Evolutionary conservation across 768 basidiomycete species (phyloP).

Genomic region (Lactarius deliciosus): DNA sequence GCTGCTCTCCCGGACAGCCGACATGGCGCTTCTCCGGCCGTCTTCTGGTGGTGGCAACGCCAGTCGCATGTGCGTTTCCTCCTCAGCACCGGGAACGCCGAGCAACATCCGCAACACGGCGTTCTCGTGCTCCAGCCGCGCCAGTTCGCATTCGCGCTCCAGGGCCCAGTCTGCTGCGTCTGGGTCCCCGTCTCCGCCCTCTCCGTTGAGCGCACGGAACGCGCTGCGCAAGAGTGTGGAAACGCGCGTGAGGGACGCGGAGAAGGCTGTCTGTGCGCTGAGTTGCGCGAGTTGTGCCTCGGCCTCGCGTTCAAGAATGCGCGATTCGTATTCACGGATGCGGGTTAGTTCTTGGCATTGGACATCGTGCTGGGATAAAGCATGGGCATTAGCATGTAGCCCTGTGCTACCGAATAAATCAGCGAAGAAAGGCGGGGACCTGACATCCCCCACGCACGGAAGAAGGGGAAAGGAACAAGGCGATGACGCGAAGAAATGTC

Average conservation of each 20-base stretch:
- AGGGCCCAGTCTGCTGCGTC: slow-evolving; percentile 68
- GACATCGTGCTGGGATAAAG: slow-evolving; percentile 68
- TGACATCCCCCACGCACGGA: background rate
- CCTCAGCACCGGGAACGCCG: slow-evolving; percentile 43
- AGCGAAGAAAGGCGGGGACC: background rate
- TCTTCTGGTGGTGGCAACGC: slow-evolving; percentile 21
- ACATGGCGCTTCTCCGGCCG: slow-evolving; percentile 29
- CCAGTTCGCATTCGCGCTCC: slow-evolving; percentile 89
- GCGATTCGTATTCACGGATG: slow-evolving; percentile 87
- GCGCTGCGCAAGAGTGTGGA: slow-evolving; percentile 68
- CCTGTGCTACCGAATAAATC: background rate
- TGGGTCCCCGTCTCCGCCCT: slow-evolving; percentile 40
- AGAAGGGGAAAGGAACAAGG: background rate
- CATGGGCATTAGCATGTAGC: slow-evolving; percentile 5
- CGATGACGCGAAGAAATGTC: background rate
- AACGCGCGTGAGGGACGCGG: slow-evolving; percentile 65
- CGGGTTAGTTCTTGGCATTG: slow-evolving; percentile 90
- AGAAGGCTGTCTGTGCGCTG: slow-evolving; percentile 60
- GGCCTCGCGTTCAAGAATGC: slow-evolving; percentile 74
- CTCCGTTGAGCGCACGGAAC: slow-evolving; percentile 68
- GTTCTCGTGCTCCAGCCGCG: slow-evolving; percentile 86
- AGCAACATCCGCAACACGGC: slow-evolving; percentile 72
- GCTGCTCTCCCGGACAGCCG: slow-evolving; percentile 16
- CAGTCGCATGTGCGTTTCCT: slow-evolving; percentile 13
- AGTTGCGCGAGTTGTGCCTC: slow-evolving; percentile 60